Percentiles rank a stretch among this genome's conserved stretches.
phyloP scores from a whole-genome alignment of 352 stramenopile genomes.

The Phytophthora crassamura region DNA sequence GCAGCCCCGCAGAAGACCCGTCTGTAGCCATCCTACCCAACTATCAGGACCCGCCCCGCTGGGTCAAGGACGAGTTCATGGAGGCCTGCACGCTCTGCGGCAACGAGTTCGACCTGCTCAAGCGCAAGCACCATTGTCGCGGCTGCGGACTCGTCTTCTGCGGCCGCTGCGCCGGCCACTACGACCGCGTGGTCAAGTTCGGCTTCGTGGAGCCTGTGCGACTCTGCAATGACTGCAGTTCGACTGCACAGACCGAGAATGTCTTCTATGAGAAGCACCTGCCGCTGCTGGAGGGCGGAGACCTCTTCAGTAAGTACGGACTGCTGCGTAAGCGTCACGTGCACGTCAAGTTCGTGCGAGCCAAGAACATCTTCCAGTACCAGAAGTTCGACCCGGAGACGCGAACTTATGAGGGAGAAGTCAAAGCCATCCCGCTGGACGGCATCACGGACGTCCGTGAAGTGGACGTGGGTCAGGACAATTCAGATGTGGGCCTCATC shows the following conservation, averaged over 20 bases:
- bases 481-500: slow-evolving; percentile 60
- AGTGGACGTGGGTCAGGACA: slow-evolving; percentile 56
- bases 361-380: slow-evolving; percentile 79
- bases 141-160: slow-evolving; percentile 71
- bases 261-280: slow-evolving; percentile 70
- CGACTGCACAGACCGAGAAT: slow-evolving; percentile 58
- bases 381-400: slow-evolving; percentile 66
- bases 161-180: slow-evolving; percentile 47
- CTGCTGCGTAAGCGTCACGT: slow-evolving; percentile 66
- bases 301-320: slow-evolving; percentile 76
- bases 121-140: slow-evolving; percentile 74
- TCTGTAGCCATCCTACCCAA: slow-evolving; percentile 36
- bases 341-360: slow-evolving; percentile 60
- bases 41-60: slow-evolving; percentile 59
- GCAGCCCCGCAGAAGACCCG: slow-evolving; percentile 16
- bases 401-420: slow-evolving; percentile 48
- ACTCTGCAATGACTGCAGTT: slow-evolving; percentile 53
- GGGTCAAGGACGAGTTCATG: slow-evolving; percentile 64
- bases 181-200: slow-evolving; percentile 71
- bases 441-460: slow-evolving; percentile 61
- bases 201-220: slow-evolving; percentile 68
- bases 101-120: slow-evolving; percentile 66
- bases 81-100: slow-evolving; percentile 59
- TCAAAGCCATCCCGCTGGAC: slow-evolving; percentile 77
- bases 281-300: slow-evolving; percentile 64